These are phyloP conservation scores for Litchi chinensis DNA, from an alignment of 345 rosid genomes.

Conservation along the genomic window DNA sequence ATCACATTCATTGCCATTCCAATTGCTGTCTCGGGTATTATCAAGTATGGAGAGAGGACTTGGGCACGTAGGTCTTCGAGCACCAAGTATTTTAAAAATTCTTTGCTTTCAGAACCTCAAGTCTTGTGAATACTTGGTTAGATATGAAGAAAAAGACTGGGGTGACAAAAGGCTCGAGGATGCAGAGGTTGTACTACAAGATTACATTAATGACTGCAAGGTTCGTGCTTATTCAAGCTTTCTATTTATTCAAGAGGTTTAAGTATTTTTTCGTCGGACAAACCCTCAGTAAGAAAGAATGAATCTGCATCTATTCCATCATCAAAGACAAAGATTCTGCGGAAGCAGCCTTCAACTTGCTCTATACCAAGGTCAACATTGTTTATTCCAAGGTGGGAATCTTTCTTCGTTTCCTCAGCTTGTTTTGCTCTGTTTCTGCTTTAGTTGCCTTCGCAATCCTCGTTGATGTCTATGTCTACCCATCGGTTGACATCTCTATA, in stretches of 20 bases:
- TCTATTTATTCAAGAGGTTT: too few species aligned
- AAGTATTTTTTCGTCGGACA: too few species aligned
- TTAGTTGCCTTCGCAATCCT: background rate
- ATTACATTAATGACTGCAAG: too few species aligned
- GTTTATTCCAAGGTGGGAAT: constrained; percentile 19
- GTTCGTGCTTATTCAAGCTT: too few species aligned
- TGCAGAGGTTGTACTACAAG: too few species aligned
- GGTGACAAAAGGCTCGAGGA: too few species aligned
- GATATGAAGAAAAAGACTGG: too few species aligned
- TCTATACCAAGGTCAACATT: constrained; percentile 39
- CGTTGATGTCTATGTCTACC: background rate
- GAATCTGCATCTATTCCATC: too few species aligned
- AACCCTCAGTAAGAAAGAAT: too few species aligned
- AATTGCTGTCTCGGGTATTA: constrained; percentile 19
- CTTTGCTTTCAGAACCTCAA: background rate
- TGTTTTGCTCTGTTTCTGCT: background rate
- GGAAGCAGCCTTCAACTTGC: constrained; percentile 31
- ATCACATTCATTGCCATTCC: background rate
- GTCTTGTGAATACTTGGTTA: too few species aligned
- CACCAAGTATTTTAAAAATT: constrained; percentile 4
- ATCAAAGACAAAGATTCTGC: background rate
- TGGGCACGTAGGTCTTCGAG: constrained; percentile 28
- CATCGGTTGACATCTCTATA: background rate
- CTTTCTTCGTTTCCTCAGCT: constrained; percentile 15
- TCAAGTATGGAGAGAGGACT: constrained; percentile 38